phyloP scores from a whole-genome alignment of 305 asterid genomes.

The Euphrasia arctica region DNA sequence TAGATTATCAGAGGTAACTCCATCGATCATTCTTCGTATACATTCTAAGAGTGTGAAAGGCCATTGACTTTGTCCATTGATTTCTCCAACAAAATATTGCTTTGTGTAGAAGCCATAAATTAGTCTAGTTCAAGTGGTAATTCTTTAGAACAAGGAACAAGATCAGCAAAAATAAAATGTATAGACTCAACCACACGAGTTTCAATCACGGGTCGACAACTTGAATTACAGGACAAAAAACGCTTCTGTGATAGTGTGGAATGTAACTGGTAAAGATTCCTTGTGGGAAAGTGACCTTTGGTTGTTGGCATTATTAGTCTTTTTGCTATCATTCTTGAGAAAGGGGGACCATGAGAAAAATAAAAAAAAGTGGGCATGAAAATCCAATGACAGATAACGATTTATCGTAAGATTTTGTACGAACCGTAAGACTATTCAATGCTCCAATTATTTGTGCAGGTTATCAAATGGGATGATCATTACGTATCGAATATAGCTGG shows the following conservation, averaged over 20 bases:
- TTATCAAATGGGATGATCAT: constrained; percentile 50
- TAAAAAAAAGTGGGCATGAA: constrained; percentile 5
- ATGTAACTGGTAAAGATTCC: constrained; percentile 15
- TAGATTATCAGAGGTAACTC: constrained; percentile 45
- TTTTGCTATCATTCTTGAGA: constrained; percentile 9
- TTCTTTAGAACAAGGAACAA: too few relatives aligned
- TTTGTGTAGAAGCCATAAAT: too few relatives aligned
- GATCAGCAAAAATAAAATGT: too few relatives aligned
- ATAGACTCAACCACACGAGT: background rate
- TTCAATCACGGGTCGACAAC: background rate
- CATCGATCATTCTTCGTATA: background rate
- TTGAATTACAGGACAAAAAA: background rate
- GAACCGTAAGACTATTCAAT: constrained; percentile 21
- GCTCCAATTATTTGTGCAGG: constrained; percentile 36
- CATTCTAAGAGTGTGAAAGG: background rate
- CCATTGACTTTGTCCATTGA: background rate
- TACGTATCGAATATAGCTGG: constrained; percentile 58
- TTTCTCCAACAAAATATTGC: too few relatives aligned
- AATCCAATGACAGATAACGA: constrained; percentile 5
- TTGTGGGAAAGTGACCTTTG: background rate
- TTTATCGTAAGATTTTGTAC: constrained; percentile 7
- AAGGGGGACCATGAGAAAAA: constrained; percentile 22
- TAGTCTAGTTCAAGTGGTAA: background rate
- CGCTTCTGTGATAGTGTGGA: constrained; percentile 6
- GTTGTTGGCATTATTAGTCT: constrained; percentile 1